These are phyloP conservation scores for Fusarium globosum DNA, from an alignment of 2,329 filamentous ascomycete genomes.

Conservation along the genomic window DNA sequence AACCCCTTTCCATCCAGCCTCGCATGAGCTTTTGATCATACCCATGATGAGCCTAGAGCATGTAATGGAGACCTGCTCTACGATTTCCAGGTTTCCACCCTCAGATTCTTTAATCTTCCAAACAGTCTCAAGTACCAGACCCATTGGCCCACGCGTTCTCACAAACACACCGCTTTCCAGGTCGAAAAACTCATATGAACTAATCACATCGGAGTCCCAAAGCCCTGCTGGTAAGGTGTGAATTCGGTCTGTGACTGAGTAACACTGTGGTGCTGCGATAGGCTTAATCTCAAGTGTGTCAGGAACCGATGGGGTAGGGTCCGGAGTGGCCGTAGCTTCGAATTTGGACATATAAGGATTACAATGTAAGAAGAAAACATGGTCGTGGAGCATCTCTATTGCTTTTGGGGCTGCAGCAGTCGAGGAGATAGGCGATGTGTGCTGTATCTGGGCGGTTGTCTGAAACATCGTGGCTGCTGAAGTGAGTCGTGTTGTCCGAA, in stretches of 20 bases:
- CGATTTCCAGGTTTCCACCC: constrained; percentile 54
- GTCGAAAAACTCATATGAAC: constrained; percentile 65
- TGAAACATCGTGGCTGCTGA: constrained; percentile 57
- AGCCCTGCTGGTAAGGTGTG: constrained; percentile 65
- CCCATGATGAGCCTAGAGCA: constrained; percentile 62
- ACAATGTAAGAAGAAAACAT: constrained; percentile 63
- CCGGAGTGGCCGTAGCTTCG: constrained; percentile 48
- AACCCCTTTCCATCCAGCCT: constrained; percentile 61
- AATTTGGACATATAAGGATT: constrained; percentile 63
- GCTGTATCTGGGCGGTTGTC: constrained; percentile 55
- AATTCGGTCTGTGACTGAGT: constrained; percentile 61
- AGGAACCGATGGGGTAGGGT: constrained; percentile 39
- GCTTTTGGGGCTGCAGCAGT: constrained; percentile 50
- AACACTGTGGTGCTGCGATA: constrained; percentile 51
- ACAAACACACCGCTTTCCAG: constrained; percentile 63
- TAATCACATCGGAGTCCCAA: constrained; percentile 65
- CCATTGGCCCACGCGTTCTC: constrained; percentile 62
- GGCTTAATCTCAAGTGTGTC: constrained; percentile 41
- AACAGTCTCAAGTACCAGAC: constrained; percentile 63
- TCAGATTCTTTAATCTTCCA: constrained; percentile 56
- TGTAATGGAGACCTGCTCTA: constrained; percentile 62
- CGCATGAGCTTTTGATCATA: constrained; percentile 63
- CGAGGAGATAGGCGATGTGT: constrained; percentile 57
- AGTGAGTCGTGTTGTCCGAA: neutral
- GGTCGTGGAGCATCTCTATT: constrained; percentile 62